phyloP scores from a whole-genome alignment of 2,329 filamentous ascomycete species.

The Colletotrichum liriopes region DNA sequence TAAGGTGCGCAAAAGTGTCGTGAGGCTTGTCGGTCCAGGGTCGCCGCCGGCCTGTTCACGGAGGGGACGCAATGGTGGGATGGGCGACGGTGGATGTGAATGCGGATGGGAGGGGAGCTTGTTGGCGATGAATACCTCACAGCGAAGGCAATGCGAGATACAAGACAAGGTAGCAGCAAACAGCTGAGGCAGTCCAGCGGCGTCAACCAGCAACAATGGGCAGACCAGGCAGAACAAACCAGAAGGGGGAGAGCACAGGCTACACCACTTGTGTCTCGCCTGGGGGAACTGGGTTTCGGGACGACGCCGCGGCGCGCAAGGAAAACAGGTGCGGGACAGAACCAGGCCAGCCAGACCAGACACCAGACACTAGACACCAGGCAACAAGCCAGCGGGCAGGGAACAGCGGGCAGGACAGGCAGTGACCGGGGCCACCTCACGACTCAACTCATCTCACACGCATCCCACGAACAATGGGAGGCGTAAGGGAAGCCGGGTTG shows the following conservation, averaged over 20 bases:
- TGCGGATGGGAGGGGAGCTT: neutral
- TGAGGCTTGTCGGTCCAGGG: conserved; percentile 27
- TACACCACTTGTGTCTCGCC: conserved; percentile 33
- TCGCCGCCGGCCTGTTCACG: conserved; percentile 10
- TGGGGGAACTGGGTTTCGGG: conserved; percentile 30
- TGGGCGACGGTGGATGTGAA: neutral
- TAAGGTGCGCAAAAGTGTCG: conserved; percentile 10
- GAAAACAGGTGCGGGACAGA: conserved; percentile 20
- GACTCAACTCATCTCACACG: conserved; percentile 11
- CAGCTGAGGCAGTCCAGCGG: neutral
- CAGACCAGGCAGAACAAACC: conserved; percentile 6
- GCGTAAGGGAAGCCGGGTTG: neutral
- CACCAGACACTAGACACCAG: neutral
- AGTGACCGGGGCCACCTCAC: neutral
- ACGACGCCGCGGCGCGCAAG: conserved; percentile 23
- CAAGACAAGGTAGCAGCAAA: conserved; percentile 3
- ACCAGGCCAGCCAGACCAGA: conserved; percentile 1
- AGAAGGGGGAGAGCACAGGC: conserved; percentile 21
- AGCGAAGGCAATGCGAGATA: neutral
- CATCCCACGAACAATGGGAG: neutral
- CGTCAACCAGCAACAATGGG: neutral
- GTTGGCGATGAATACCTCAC: neutral
- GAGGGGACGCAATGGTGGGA: neutral
- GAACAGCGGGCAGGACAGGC: neutral
- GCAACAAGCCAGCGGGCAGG: neutral